Evolutionary conservation across 768 basidiomycete genomes (phyloP).

Genomic region (Boletus sp.): DNA sequence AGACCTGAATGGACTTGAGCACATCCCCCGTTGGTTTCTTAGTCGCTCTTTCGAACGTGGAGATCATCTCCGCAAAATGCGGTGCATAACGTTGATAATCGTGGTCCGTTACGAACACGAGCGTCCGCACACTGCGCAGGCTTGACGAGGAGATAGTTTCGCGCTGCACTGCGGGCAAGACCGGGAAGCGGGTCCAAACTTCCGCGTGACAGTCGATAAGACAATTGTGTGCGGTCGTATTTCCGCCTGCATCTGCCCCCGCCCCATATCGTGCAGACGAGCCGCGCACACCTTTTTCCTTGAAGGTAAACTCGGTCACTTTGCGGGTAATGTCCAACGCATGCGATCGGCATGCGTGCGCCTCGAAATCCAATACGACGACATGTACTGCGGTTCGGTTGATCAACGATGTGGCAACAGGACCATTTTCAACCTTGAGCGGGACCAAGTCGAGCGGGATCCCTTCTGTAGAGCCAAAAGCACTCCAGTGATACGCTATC

Average conservation of each 20-base stretch:
- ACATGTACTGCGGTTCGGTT: conserved; percentile 43
- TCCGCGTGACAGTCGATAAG: conserved; percentile 55
- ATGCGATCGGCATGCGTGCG: conserved; percentile 39
- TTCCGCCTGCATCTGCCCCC: not conserved
- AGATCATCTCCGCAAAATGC: conserved; percentile 47
- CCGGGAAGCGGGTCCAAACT: conserved; percentile 62
- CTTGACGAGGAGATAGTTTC: conserved; percentile 39
- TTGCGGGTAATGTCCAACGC: conserved; percentile 54
- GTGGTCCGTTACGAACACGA: conserved; percentile 45
- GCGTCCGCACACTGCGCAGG: conserved; percentile 32
- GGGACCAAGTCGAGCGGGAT: conserved; percentile 36
- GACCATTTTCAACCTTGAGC: conserved; percentile 18
- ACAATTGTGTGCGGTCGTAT: conserved; percentile 42
- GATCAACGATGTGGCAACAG: conserved; percentile 45
- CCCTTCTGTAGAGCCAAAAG: conserved; percentile 52
- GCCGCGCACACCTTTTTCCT: conserved; percentile 36
- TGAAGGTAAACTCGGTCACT: conserved; percentile 55
- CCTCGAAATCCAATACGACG: conserved; percentile 36
- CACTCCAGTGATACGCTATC: conserved; percentile 52
- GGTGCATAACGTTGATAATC: conserved; percentile 35
- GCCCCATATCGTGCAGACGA: conserved; percentile 9
- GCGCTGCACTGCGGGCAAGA: conserved; percentile 49
- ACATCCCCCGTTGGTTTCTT: conserved; percentile 51
- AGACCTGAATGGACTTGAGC: conserved; percentile 39
- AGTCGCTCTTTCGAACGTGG: conserved; percentile 46